phyloP scores from a whole-genome alignment of 2,329 filamentous ascomycete genomes.

The Penicillium glabrum region DNA sequence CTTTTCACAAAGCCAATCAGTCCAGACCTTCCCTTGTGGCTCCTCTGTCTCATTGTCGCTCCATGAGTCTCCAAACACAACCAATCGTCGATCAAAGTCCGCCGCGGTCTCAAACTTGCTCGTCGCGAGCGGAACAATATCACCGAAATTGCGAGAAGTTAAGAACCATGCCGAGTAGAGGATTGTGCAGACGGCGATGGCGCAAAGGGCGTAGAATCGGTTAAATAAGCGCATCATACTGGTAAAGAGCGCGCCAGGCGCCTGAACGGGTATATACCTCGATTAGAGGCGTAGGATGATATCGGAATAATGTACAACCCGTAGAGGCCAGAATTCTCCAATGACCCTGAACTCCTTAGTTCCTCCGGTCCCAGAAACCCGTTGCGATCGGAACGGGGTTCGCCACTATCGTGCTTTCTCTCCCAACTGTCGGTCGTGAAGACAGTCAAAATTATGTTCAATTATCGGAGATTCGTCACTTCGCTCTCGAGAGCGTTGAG shows the following conservation, averaged over 20 bases:
- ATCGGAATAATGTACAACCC: not conserved
- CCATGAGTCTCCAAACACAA: conserved; percentile 43
- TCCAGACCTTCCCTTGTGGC: conserved; percentile 32
- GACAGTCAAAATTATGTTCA: not conserved
- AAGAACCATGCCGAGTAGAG: conserved; percentile 30
- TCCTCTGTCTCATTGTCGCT: conserved; percentile 34
- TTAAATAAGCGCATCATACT: conserved; percentile 28
- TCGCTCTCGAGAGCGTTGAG: not conserved
- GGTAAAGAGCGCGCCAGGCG: not conserved
- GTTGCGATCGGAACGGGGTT: not conserved
- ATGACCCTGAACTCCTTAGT: not conserved
- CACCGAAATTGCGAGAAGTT: conserved; percentile 22
- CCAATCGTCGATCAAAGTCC: conserved; percentile 30
- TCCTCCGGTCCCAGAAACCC: not conserved
- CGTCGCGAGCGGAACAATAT: conserved; percentile 16
- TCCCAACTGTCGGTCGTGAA: not conserved
- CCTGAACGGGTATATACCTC: too few species aligned
- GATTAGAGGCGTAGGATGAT: not conserved
- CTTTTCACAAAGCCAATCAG: conserved; percentile 37
- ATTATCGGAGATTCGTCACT: not conserved
- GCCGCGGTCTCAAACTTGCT: conserved; percentile 19
- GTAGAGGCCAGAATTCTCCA: not conserved
- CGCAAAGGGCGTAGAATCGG: conserved; percentile 33
- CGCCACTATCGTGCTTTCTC: not conserved
- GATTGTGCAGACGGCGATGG: conserved; percentile 30